Evolutionary conservation across 2,329 filamentous ascomycete species (phyloP), one percentile per base, ranked within the genome.

Genomic region (Colletotrichum filicis): DNA sequence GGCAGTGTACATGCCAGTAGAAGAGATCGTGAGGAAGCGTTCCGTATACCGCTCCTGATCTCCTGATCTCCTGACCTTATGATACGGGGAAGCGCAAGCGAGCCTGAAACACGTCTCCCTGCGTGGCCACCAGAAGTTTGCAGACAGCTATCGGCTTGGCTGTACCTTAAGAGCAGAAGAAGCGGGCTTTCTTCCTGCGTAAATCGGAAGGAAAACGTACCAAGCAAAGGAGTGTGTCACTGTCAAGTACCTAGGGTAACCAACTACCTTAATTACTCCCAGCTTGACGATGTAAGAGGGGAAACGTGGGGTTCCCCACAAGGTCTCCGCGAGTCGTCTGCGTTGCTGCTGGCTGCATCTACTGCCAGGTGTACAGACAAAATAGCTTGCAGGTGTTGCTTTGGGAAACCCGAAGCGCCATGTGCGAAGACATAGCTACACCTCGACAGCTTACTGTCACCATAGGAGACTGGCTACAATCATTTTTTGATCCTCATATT

Each of bases 261-360:
- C 9, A 32, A 32, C 30, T 32, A 32, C 30, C 30, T 35, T 35
- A 4, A 35, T 12, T 35, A 24, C 46, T 63, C 22, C 37, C 24
- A 37, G 30, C 12, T 16, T 60, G 56, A 52, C 61, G 11, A 42
- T 37, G 16, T 35, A 35, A 11, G 53, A 53, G 37, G 14, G 65
- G 57, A 72, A 62, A 68, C 65, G 53, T 62, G 65, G 69, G 65
- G 65, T 71, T n/a, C 69, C 58, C 46, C 32, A 32, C 14, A 52
- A 65, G 67, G 67, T 53, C 28, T 42, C 22, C 30, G 24, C 22
- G 4, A 19, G 30, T 37, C 49, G 52, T 16, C 60, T 57, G 16
- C 61, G 28, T 56, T 37, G 24, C 24, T 49, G 42, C 19, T 49
- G 42, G n/a, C 42, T 49, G 42, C 42, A 49, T 49, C 19, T 46